phyloP scores from a whole-genome alignment of 1,284 basidiomycete genomes.

The Mycena sp. region DNA sequence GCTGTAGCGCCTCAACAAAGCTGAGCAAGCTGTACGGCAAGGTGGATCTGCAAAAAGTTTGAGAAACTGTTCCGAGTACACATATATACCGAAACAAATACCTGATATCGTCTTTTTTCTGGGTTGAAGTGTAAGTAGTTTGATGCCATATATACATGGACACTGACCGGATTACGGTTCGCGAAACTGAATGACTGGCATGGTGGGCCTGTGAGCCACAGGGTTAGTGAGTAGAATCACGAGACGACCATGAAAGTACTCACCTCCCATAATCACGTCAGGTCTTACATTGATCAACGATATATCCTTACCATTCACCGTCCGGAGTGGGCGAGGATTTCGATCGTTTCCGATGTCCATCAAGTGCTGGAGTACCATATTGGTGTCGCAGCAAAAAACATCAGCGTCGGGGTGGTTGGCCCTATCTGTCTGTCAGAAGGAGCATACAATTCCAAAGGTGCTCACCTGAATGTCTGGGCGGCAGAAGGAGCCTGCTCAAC shows the following conservation, averaged over 20 bases:
- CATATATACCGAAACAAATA: background rate
- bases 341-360: constrained; percentile 1
- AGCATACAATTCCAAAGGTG: background rate
- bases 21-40: constrained; percentile 19
- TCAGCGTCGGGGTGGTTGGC: constrained; percentile 15
- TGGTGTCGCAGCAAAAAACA: constrained; percentile 15
- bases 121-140: background rate
- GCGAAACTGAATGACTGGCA: constrained; percentile 26
- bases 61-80: too few species aligned
- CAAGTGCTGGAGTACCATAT: constrained; percentile 8
- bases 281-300: constrained; percentile 1
- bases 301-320: background rate
- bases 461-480: constrained; percentile 19
- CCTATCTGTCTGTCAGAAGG: background rate
- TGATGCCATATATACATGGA: background rate
- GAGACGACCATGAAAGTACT: background rate
- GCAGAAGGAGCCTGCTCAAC: constrained; percentile 18
- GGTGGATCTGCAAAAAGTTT: background rate
- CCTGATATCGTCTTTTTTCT: constrained; percentile 16
- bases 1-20: constrained; percentile 13
- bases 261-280: constrained; percentile 17
- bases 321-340: background rate
- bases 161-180: constrained; percentile 11
- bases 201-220: constrained; percentile 10
- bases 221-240: background rate